A percentile compares a stretch with the other conserved stretches of the same genome.
Evolutionary conservation across 768 basidiomycete genomes (phyloP).

Genomic region (Podaxis pistillaris): DNA sequence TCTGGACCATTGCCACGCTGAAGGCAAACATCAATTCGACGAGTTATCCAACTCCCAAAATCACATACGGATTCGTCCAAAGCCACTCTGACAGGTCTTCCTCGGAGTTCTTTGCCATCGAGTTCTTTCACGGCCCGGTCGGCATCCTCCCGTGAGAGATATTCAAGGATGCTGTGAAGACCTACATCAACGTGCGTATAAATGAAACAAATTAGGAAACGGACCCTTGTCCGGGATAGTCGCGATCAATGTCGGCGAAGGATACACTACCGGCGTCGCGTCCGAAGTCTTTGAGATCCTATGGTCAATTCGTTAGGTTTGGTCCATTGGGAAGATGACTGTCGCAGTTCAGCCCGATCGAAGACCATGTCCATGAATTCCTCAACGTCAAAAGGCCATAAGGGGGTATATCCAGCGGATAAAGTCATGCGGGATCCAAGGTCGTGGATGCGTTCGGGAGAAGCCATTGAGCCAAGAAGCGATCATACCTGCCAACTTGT

Average conservation of each 20-base stretch:
- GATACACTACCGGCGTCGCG: constrained; percentile 91
- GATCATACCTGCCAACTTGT: constrained; percentile 97
- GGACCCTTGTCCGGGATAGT: constrained; percentile 83
- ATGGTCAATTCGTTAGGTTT: constrained; percentile 43
- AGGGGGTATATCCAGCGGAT: constrained; percentile 7
- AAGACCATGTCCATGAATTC: constrained; percentile 15
- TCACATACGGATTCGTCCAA: constrained; percentile 57
- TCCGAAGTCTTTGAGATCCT: constrained; percentile 99
- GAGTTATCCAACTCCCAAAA: constrained; percentile 3
- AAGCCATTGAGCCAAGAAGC: constrained; percentile 17
- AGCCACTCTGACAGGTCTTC: constrained; percentile 72
- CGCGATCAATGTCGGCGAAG: constrained; percentile 93
- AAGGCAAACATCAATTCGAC: constrained; percentile 10
- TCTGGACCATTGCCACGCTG: constrained; percentile 63
- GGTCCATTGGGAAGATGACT: constrained; percentile 26
- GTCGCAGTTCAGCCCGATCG: constrained; percentile 24
- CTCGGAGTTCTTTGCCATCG: constrained; percentile 85
- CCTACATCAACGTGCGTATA: neutral
- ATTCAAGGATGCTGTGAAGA: constrained; percentile 77
- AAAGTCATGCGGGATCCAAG: constrained; percentile 6
- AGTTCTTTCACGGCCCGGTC: constrained; percentile 90
- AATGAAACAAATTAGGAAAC: constrained; percentile 23
- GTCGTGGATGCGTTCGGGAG: constrained; percentile 14
- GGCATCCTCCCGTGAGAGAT: constrained; percentile 83
- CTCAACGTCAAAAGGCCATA: constrained; percentile 9